phyloP scores from a whole-genome alignment of 2,329 filamentous ascomycete species.

The Plenodomus lindquistii region DNA sequence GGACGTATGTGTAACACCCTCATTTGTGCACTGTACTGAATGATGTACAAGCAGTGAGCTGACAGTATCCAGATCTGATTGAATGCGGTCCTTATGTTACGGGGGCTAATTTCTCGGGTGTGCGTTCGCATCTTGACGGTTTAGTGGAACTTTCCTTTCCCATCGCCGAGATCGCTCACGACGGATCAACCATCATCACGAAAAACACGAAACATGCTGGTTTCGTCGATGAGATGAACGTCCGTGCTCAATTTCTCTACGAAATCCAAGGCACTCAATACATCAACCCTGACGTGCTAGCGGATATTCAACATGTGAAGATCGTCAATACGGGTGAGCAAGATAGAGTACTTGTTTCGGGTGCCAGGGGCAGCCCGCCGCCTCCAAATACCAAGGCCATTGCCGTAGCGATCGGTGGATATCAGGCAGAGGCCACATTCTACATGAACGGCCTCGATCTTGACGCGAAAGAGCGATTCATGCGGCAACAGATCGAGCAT shows the following conservation, averaged over 20 bases:
- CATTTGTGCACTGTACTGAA: no score
- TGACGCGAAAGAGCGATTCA: constrained; percentile 50
- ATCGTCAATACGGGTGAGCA: constrained; percentile 48
- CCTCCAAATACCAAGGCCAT: constrained; percentile 55
- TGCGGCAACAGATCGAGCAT: constrained; percentile 43
- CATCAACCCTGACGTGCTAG: constrained; percentile 52
- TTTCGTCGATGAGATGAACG: constrained; percentile 52
- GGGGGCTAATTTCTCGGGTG: constrained; percentile 40
- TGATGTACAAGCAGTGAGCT: not conserved
- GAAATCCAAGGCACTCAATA: constrained; percentile 43
- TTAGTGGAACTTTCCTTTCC: constrained; percentile 41
- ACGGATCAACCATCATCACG: constrained; percentile 24
- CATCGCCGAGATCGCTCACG: constrained; percentile 23
- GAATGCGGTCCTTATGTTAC: constrained; percentile 45
- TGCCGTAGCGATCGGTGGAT: constrained; percentile 52
- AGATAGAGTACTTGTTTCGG: constrained; percentile 47
- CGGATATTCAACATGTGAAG: constrained; percentile 26
- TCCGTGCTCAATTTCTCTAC: constrained; percentile 56
- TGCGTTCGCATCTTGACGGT: constrained; percentile 42
- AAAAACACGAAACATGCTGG: constrained; percentile 41
- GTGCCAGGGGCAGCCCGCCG: constrained; percentile 50
- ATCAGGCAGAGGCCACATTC: constrained; percentile 52
- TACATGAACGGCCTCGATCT: constrained; percentile 53
- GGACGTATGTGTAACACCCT: constrained; percentile 18
- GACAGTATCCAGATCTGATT: constrained; percentile 40